A percentile compares a stretch with the other conserved stretches of the same genome.
These are phyloP conservation scores for Phytophthora sp. DNA, from an alignment of 352 stramenopile genomes.

Conservation along the genomic window DNA sequence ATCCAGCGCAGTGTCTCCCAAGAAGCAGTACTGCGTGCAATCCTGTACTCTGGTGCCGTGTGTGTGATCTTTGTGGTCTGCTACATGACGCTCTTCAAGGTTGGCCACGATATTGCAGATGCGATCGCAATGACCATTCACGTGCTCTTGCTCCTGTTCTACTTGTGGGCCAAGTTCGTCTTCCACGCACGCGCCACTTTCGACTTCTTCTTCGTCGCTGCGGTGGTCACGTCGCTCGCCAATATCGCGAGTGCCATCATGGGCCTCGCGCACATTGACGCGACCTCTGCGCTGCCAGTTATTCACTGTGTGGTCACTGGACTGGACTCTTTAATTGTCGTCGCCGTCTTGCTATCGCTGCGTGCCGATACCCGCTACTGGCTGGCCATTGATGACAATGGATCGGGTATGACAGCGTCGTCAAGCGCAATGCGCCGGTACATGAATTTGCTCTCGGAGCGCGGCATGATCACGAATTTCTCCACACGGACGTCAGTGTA, in stretches of 20 bases:
- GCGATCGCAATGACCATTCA: slow-evolving; percentile 61
- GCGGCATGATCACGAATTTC: slow-evolving; percentile 89
- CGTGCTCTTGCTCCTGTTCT: slow-evolving; percentile 65
- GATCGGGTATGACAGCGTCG: slow-evolving; percentile 36
- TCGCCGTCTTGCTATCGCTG: slow-evolving; percentile 75
- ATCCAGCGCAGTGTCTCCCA: slow-evolving; percentile 82
- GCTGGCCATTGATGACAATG: slow-evolving; percentile 79
- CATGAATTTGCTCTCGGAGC: slow-evolving; percentile 75
- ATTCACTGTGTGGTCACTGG: slow-evolving; percentile 55
- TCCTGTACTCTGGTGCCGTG: slow-evolving; percentile 70
- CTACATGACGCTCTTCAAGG: slow-evolving; percentile 63
- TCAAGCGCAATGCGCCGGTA: slow-evolving; percentile 77
- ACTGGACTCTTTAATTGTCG: slow-evolving; percentile 67
- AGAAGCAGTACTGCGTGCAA: slow-evolving; percentile 72
- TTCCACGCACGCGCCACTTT: slow-evolving; percentile 81
- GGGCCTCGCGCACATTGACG: slow-evolving; percentile 39
- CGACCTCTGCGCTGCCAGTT: slow-evolving; percentile 42
- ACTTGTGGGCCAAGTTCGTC: slow-evolving; percentile 82
- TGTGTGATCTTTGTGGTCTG: slow-evolving; percentile 65
- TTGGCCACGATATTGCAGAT: slow-evolving; percentile 54
- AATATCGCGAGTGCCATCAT: slow-evolving; percentile 64
- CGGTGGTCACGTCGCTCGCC: slow-evolving; percentile 49
- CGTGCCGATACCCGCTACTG: slow-evolving; percentile 86
- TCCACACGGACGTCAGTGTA: slow-evolving; percentile 89
- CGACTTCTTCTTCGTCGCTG: slow-evolving; percentile 83